Percentiles rank a stretch among this genome's conserved stretches.
These are phyloP conservation scores for Elymus sibiricus DNA, from an alignment of 176 grass and related monocot species.

Conservation along the genomic window DNA sequence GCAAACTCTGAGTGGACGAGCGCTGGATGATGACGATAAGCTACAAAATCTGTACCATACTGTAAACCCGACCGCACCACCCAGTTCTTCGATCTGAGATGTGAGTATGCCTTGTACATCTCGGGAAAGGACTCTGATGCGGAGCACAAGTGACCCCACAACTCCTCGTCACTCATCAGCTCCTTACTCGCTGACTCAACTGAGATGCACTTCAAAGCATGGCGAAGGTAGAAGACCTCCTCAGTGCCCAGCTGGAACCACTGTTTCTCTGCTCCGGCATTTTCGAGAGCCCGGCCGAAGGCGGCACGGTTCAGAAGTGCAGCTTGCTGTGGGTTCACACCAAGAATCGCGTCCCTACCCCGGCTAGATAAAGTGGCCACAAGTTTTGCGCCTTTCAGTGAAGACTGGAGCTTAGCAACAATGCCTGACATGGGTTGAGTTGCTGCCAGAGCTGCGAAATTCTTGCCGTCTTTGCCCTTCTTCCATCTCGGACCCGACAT, in stretches of 20 bases:
- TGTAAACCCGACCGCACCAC: conserved; percentile 46
- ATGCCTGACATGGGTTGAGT: conserved; percentile 52
- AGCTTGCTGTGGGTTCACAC: neutral
- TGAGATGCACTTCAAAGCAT: conserved; percentile 34
- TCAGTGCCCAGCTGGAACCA: conserved; percentile 58
- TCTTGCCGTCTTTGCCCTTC: conserved; percentile 50
- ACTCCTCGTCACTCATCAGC: neutral
- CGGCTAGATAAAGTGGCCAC: neutral
- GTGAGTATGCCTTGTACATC: conserved; percentile 57
- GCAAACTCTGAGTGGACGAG: conserved; percentile 78
- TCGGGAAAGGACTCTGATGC: conserved; percentile 35
- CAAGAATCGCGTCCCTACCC: conserved; percentile 3
- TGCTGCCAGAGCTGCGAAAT: conserved; percentile 30
- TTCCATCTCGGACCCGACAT: conserved; percentile 41
- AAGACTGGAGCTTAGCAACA: conserved; percentile 34
- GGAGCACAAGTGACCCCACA: conserved; percentile 49
- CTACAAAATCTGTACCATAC: conserved; percentile 68
- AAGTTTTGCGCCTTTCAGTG: neutral
- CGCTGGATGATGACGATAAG: conserved; percentile 72
- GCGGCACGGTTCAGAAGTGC: conserved; percentile 22
- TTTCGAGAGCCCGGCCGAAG: conserved; percentile 37
- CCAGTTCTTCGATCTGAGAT: conserved; percentile 75
- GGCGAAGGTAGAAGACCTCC: conserved; percentile 63
- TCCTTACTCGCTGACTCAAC: conserved; percentile 4
- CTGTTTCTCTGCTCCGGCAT: neutral